Percentiles rank a stretch among this genome's conserved stretches.
Conservation (phyloP, 2,329 filamentous ascomycete genomes). For the Claviceps sp. region DNA sequence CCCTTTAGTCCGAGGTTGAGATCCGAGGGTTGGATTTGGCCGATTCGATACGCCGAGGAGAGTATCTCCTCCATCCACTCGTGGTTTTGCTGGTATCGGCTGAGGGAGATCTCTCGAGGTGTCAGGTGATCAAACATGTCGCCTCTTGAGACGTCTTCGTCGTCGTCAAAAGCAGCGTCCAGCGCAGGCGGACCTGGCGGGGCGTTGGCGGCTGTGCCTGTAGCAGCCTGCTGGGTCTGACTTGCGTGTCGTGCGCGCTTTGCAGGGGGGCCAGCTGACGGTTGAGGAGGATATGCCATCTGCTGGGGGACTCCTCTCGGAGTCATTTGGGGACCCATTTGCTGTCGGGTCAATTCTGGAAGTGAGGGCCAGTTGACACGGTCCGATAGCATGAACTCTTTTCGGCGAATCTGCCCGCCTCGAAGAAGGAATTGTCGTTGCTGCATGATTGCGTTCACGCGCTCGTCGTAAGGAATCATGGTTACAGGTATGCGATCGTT, state of each 20-base stretch:
- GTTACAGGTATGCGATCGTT: slow-evolving; percentile 58
- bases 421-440: slow-evolving; percentile 52
- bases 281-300: slow-evolving; percentile 48
- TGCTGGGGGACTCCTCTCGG: slow-evolving; percentile 40
- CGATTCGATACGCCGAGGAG: slow-evolving; percentile 74
- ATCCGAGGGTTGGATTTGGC: slow-evolving; percentile 75
- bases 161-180: slow-evolving; percentile 56
- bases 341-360: slow-evolving; percentile 37
- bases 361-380: slow-evolving; percentile 82
- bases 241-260: slow-evolving; percentile 39
- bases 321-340: slow-evolving; percentile 34
- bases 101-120: slow-evolving; percentile 75
- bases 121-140: slow-evolving; percentile 86
- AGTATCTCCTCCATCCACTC: slow-evolving; percentile 99
- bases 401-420: slow-evolving; percentile 71
- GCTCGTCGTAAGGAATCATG: slow-evolving; percentile 50
- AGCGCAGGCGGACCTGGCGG: slow-evolving; percentile 23
- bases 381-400: slow-evolving; percentile 91
- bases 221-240: slow-evolving; percentile 21
- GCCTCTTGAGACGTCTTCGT: slow-evolving; percentile 75
- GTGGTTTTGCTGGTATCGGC: slow-evolving; percentile 85
- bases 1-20: slow-evolving; percentile 77
- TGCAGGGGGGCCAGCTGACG: slow-evolving; percentile 35
- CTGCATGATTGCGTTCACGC: slow-evolving; percentile 45
- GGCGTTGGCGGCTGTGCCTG: slow-evolving; percentile 13